phyloP scores from a whole-genome alignment of 441 rosid species.

The Cnidoscolus chayamansa region DNA sequence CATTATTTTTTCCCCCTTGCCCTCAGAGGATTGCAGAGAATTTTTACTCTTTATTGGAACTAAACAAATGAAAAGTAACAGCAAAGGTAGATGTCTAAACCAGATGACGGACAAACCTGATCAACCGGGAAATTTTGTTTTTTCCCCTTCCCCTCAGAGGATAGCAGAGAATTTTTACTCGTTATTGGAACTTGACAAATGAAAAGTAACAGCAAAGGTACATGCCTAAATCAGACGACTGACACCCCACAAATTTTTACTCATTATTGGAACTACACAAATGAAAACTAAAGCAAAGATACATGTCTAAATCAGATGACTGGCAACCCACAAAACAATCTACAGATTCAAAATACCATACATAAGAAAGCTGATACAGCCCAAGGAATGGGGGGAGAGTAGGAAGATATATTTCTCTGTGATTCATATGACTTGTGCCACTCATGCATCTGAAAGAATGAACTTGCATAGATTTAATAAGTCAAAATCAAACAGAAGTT shows the following conservation, averaged over 20 bases:
- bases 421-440: not conserved
- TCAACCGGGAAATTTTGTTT: slow-evolving; percentile 5
- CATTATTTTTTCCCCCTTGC: slow-evolving; percentile 4
- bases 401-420: not conserved
- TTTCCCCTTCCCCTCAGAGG: not conserved
- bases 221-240: not conserved
- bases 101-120: not conserved
- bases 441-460: not conserved
- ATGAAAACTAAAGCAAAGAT: not conserved
- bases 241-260: not conserved
- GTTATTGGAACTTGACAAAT: not conserved
- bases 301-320: not conserved
- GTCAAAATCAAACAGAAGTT: not conserved
- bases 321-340: not conserved
- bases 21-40: not conserved
- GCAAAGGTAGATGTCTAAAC: not conserved
- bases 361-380: slow-evolving; percentile 5
- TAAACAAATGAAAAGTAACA: not conserved
- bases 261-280: not conserved
- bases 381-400: not conserved
- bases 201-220: not conserved
- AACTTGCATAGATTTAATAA: not conserved
- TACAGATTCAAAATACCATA: not conserved
- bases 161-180: not conserved
- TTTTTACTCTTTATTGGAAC: not conserved